phyloP scores from a whole-genome alignment of 2,329 filamentous ascomycete species.

The Colletotrichum eleusines region DNA sequence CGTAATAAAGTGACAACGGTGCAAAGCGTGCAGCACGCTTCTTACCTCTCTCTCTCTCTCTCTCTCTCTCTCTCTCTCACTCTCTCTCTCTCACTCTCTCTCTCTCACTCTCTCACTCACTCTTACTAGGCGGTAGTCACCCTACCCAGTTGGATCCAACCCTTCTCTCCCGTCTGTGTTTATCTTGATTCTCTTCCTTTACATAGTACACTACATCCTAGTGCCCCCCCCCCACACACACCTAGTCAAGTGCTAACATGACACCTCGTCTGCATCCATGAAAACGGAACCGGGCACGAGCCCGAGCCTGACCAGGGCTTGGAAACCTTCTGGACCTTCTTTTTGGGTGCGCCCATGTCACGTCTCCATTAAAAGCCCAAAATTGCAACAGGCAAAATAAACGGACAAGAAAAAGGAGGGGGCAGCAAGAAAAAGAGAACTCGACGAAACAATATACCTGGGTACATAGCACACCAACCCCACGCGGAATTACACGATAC shows the following conservation, averaged over 20 bases:
- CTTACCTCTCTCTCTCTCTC: background rate
- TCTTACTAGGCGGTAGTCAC: too few relatives aligned
- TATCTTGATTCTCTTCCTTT: background rate
- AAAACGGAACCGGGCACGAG: constrained; percentile 2
- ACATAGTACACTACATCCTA: background rate
- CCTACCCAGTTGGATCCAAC: background rate
- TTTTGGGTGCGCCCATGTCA: background rate
- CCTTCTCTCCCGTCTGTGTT: background rate
- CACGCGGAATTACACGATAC: background rate
- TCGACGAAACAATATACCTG: background rate
- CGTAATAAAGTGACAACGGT: constrained; percentile 33
- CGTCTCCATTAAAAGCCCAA: background rate
- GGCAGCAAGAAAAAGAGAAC: too few relatives aligned
- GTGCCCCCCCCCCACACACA: too few relatives aligned
- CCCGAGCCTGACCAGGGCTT: constrained; percentile 9
- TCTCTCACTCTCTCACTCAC: too few relatives aligned
- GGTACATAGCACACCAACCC: constrained; percentile 1
- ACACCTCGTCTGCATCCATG: constrained; percentile 14
- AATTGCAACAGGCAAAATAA: background rate
- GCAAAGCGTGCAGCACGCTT: background rate
- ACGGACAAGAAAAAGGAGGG: background rate
- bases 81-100: background rate
- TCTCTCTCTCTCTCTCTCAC: background rate
- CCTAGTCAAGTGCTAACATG: constrained; percentile 5
- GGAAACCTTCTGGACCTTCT: constrained; percentile 4